A percentile compares a stretch with the other conserved stretches of the same genome.
Conservation (phyloP, 768 basidiomycete species). For the Mycena kentingensis region DNA sequence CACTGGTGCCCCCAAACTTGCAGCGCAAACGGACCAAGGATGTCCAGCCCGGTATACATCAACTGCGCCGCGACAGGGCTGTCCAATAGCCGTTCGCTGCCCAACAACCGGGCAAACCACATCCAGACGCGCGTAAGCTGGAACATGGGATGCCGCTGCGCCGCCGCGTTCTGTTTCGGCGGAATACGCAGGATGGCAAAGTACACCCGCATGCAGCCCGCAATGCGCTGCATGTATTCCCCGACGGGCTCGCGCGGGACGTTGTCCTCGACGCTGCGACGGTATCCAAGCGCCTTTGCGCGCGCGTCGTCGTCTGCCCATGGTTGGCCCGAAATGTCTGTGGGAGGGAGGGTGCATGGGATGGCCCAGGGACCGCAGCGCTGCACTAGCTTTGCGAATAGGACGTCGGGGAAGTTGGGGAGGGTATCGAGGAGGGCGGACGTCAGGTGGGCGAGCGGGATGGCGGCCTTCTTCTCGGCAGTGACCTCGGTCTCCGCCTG, state of each 20-base stretch:
- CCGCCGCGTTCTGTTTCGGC: slow-evolving; percentile 32
- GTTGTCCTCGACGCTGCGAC: slow-evolving; percentile 38
- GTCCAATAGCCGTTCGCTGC: slow-evolving; percentile 51
- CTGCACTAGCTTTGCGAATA: slow-evolving; percentile 86
- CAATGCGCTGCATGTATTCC: slow-evolving; percentile 68
- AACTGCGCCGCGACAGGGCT: slow-evolving; percentile 66
- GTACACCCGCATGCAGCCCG: slow-evolving; percentile 86
- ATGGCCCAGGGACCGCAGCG: slow-evolving; percentile 88
- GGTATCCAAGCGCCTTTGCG: slow-evolving; percentile 59
- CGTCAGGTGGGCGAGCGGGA: slow-evolving; percentile 78
- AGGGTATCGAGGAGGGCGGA: slow-evolving; percentile 64
- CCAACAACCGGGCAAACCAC: slow-evolving; percentile 68
- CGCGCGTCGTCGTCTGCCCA: slow-evolving; percentile 45
- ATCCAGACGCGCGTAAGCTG: slow-evolving; percentile 68
- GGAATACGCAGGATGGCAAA: slow-evolving; percentile 64
- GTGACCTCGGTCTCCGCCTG: slow-evolving; percentile 94
- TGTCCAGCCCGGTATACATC: slow-evolving; percentile 70
- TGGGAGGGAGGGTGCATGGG: slow-evolving; percentile 58
- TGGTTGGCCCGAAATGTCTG: slow-evolving; percentile 50
- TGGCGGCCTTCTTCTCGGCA: slow-evolving; percentile 82
- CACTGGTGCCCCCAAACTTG: slow-evolving; percentile 78
- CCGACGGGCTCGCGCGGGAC: slow-evolving; percentile 55
- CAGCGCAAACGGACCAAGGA: slow-evolving; percentile 62
- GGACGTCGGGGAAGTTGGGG: slow-evolving; percentile 67
- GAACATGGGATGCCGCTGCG: slow-evolving; percentile 55